phyloP scores from a whole-genome alignment of 768 basidiomycete genomes.

The Hericium erinaceus region DNA sequence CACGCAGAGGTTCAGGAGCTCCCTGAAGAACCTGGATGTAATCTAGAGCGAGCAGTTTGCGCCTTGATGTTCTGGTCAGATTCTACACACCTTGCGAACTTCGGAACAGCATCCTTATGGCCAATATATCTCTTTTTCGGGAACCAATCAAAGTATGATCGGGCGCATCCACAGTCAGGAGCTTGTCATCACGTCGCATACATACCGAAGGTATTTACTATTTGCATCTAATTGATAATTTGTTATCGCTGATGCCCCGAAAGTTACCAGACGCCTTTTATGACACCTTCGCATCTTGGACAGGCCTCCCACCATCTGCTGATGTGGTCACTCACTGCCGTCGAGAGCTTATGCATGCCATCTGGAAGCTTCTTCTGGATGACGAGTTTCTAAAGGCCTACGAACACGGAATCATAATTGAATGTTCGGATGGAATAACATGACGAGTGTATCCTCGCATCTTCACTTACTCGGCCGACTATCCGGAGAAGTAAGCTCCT shows the following conservation, averaged over 20 bases:
- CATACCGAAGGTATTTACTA: constrained; percentile 12
- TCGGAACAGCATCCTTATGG: constrained; percentile 19
- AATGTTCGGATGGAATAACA: constrained; percentile 19
- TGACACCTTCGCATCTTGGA: neutral
- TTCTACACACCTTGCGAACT: constrained; percentile 18
- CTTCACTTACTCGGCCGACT: constrained; percentile 24
- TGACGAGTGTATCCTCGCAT: constrained; percentile 19
- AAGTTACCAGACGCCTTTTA: no score
- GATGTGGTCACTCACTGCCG: neutral
- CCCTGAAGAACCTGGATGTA: no score
- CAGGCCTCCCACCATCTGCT: neutral
- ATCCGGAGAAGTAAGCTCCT: constrained; percentile 30
- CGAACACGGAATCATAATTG: constrained; percentile 18
- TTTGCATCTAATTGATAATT: no score
- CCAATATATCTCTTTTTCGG: constrained; percentile 17
- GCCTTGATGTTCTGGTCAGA: constrained; percentile 15
- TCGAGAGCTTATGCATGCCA: constrained; percentile 22
- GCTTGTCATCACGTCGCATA: constrained; percentile 17
- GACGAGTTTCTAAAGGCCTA: constrained; percentile 18
- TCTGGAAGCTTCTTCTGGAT: constrained; percentile 19
- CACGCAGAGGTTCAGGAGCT: no score
- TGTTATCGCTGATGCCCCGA: no score
- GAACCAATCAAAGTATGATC: constrained; percentile 15
- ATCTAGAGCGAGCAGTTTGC: neutral
- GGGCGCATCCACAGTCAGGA: constrained; percentile 3